Conservation (phyloP, 2,329 filamentous ascomycete genomes). For the Bipolaris oryzae region DNA sequence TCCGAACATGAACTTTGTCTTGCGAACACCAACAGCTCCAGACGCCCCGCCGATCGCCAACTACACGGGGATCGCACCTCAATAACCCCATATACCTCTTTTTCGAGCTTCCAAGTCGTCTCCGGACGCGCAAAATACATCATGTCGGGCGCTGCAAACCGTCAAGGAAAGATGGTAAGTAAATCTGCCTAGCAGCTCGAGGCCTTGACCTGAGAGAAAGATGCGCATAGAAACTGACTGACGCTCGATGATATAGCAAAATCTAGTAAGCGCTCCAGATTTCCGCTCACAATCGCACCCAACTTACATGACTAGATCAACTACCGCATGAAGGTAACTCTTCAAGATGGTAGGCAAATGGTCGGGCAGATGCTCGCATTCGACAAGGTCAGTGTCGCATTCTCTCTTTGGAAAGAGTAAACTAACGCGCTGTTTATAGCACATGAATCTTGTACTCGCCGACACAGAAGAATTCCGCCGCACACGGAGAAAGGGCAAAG, state of each 20-base stretch:
- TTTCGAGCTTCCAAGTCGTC: constrained; percentile 45
- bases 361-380: constrained; percentile 98
- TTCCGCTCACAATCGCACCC: constrained; percentile 17
- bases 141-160: constrained; percentile 66
- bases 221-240: constrained; percentile 54
- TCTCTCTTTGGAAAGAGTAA: not conserved
- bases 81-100: constrained; percentile 5
- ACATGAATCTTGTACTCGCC: constrained; percentile 99
- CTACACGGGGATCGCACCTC: constrained; percentile 22
- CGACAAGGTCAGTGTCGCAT: constrained; percentile 73
- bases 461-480: constrained; percentile 74
- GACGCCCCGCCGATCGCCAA: constrained; percentile 29
- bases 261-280: constrained; percentile 61
- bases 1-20: constrained; percentile 26
- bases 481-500: constrained; percentile 62
- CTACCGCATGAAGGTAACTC: constrained; percentile 96
- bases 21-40: constrained; percentile 31
- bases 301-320: constrained; percentile 74
- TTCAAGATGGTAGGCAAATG: constrained; percentile 95
- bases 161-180: constrained; percentile 99
- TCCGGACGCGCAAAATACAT: constrained; percentile 49
- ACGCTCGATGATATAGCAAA: constrained; percentile 61
- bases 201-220: constrained; percentile 46
- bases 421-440: constrained; percentile 59
- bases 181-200: constrained; percentile 44